Base-by-base conservation (phyloP, 2,329 filamentous ascomycete genomes). In the Cercospora canescens region DNA sequence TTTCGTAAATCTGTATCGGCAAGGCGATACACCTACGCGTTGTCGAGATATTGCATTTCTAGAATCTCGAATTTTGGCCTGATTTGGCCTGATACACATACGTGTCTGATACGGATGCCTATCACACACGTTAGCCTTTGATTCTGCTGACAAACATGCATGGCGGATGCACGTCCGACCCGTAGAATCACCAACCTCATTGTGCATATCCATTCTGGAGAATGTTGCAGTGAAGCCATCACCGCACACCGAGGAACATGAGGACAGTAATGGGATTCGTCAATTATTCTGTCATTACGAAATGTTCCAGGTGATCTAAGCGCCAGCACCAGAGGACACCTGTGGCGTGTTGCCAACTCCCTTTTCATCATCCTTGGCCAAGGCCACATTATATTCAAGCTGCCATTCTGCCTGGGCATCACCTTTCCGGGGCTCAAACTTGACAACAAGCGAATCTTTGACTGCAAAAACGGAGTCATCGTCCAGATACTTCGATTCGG, bases 371-470 rank as follows among this genome's bases (percentile, higher is more conserved):
- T 79, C 81, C 37, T 64, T 65, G 32, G 70, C 34, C 57, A 73
- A 60, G 9, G 66, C 58, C 32, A 67, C 59, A 61, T 69, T 59
- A 64, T 66, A 71, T 65, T 69, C 41, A 48, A 70, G 50, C 11
- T 70, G 60, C 62, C 68, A 67, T 30, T 66, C 60, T 21, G 68
- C 71, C 37, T 71, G 56, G 18, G 66, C 67, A 87, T 84, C 62
- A 87, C 79, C 81, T 70, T 86, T 71, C 55, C 81, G 81, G 6
- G 83, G 82, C 62, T 81, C 75, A 71, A 88, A 88, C 60, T 88
- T 85, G 11, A 88, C 86, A 37, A 87, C 73, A 58, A 88, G 72
- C 14, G 82, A 83, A 65, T 88, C 85, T 74, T 66, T 66, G 24
- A 60, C 60, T 1, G 50, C 55, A 26, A 68, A 66, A 6, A 68